Evolutionary conservation across 2,329 filamentous ascomycete genomes (phyloP).

Genomic region (Stagonosporopsis chrysanthemi): DNA sequence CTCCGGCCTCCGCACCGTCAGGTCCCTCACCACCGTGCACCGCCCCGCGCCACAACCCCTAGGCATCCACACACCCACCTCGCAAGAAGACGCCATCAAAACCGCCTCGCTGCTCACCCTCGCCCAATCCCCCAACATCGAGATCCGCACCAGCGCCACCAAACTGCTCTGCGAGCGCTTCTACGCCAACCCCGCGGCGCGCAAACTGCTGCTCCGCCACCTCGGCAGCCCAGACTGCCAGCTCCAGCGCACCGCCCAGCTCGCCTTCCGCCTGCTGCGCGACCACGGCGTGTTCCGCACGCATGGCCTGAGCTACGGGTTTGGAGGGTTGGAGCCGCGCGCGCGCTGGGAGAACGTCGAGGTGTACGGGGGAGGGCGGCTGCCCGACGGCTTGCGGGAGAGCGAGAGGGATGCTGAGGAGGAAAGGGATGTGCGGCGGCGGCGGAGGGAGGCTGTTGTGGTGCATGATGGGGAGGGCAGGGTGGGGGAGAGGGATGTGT

Average conservation of each 20-base stretch:
- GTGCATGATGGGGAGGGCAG: slow-evolving; percentile 84
- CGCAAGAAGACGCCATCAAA: slow-evolving; percentile 67
- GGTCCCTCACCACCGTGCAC: slow-evolving; percentile 73
- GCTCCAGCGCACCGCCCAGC: slow-evolving; percentile 29
- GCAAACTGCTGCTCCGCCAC: slow-evolving; percentile 34
- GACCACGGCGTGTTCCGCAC: slow-evolving; percentile 26
- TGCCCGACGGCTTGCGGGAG: slow-evolving; percentile 9
- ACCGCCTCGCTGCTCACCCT: slow-evolving; percentile 52
- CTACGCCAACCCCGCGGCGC: slow-evolving; percentile 30
- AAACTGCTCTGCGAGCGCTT: slow-evolving; percentile 50
- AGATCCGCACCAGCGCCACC: slow-evolving; percentile 52
- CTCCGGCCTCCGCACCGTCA: slow-evolving; percentile 65
- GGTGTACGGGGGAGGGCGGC: background rate
- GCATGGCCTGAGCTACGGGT: slow-evolving; percentile 2
- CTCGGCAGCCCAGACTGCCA: slow-evolving; percentile 30
- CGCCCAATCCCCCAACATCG: slow-evolving; percentile 51
- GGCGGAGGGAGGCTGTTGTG: slow-evolving; percentile 88
- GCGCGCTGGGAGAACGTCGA: slow-evolving; percentile 5
- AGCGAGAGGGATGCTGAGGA: slow-evolving; percentile 57
- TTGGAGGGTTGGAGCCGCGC: slow-evolving; percentile 1
- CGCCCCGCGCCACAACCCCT: slow-evolving; percentile 46
- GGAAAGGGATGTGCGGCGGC: slow-evolving; percentile 76
- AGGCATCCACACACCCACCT: slow-evolving; percentile 58
- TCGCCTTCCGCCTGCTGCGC: slow-evolving; percentile 39
- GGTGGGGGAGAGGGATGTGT: slow-evolving; percentile 77